Evolutionary conservation across 305 asterid genomes (phyloP), one percentile per base, ranked within the genome.

Genomic region (Euphrasia arctica): DNA sequence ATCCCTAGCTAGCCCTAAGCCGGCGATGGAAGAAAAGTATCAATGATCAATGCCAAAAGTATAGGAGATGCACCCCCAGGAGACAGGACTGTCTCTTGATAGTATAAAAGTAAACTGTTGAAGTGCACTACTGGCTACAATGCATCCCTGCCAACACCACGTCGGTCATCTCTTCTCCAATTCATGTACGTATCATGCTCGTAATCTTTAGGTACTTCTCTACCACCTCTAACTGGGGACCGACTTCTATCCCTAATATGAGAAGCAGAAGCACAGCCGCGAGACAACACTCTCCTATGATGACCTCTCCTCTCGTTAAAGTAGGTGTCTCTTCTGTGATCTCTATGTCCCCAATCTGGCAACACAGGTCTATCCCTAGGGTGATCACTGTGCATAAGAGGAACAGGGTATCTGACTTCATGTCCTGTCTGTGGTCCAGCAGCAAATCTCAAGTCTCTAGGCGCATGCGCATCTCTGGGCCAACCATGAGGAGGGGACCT

Each of bases 401-500:
- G 84, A 70, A 79, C 89, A 18, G 72, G 76, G 71, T 75, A 86
- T 69, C 95, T 84, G 66, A 75, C 77, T 42, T 88, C 91, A 54
- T 70, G 79, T 74, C 94, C 80, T 45, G 83, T 76, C 9, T 80
- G 82, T 65, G 75, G 87, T 51, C 76, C 81, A 62, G 77, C 73
- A 64, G 75, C 73, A 64, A 73, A 77, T 77, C 89, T 82, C 8
- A 91, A 70, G 69, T 89, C 95, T 75, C 45, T 39, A 39, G 45
- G 45, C 7, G 45, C 45, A 8, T 39, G 45, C 7, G 45, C 45
- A 8, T 39, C 45, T 39, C 95, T 81, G 54, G 76, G 76, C 94
- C 89, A 85, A 61, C 87, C 86, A 61, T 85, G 95, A 73, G 92
- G 91, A 55, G 94, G 95, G 9, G 98, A 82, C 64, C 87, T 74